phyloP scores from a whole-genome alignment of 495 filamentous ascomycete species.

The Neurospora terricola region DNA sequence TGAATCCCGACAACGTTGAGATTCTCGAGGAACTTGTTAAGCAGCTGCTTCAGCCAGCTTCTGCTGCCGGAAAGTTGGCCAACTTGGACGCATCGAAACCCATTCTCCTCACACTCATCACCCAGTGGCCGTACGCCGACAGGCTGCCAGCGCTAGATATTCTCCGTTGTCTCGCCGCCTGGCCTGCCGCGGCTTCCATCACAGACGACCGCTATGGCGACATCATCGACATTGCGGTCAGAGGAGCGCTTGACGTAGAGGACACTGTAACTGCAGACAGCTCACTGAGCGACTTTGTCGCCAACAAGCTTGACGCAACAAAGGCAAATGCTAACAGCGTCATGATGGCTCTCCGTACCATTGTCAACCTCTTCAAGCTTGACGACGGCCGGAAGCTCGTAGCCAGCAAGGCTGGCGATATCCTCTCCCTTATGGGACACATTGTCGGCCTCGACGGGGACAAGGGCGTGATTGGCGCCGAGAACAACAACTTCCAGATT shows the following conservation, averaged over 20 bases:
- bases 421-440: constrained; percentile 30
- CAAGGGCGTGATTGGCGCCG: constrained; percentile 36
- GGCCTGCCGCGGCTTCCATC: constrained; percentile 49
- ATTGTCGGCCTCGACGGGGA: constrained; percentile 39
- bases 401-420: constrained; percentile 46
- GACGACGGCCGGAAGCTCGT: constrained; percentile 56
- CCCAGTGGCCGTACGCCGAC: constrained; percentile 65
- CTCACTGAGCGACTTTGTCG: constrained; percentile 16
- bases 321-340: constrained; percentile 53
- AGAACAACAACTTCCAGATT: constrained; percentile 73
- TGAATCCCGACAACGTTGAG: constrained; percentile 61
- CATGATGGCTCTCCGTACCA: constrained; percentile 74
- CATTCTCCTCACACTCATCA: constrained; percentile 55
- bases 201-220: constrained; percentile 32
- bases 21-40: constrained; percentile 4
- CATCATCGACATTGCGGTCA: constrained; percentile 36
- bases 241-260: constrained; percentile 34
- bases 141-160: constrained; percentile 80
- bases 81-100: constrained; percentile 49
- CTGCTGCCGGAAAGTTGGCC: constrained; percentile 5
- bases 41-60: constrained; percentile 6
- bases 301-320: constrained; percentile 2
- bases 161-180: constrained; percentile 65
- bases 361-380: constrained; percentile 83
- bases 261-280: constrained; percentile 23